Percentiles rank a stretch among this genome's conserved stretches.
phyloP scores from a whole-genome alignment of 2,329 filamentous ascomycete genomes.

The Botryotinia convoluta region DNA sequence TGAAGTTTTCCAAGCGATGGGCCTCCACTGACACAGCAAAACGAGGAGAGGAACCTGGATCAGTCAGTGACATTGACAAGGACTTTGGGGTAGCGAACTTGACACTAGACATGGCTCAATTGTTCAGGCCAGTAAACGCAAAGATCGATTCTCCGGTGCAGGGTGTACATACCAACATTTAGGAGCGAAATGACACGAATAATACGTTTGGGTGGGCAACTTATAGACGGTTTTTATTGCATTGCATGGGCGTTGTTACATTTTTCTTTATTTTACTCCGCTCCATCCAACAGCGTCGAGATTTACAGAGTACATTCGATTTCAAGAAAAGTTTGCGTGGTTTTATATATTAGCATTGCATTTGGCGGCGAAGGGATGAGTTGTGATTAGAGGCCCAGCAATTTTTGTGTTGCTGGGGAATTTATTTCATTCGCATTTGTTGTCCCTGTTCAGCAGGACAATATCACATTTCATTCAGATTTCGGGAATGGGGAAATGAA shows the following conservation, averaged over 20 bases:
- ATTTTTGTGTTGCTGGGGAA: not conserved
- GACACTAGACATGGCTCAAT: conserved; percentile 67
- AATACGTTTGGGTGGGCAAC: conserved; percentile 24
- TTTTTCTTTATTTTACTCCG: conserved; percentile 15
- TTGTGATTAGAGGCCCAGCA: conserved; percentile 1
- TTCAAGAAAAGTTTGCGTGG: conserved; percentile 20
- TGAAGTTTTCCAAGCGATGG: conserved; percentile 60
- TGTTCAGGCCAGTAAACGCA: conserved; percentile 61
- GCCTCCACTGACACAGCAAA: conserved; percentile 62
- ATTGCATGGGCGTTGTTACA: conserved; percentile 21
- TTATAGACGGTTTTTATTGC: conserved; percentile 20
- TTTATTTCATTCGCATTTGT: conserved; percentile 9
- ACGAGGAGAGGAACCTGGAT: conserved; percentile 65
- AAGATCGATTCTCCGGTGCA: conserved; percentile 41
- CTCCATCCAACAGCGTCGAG: conserved; percentile 15
- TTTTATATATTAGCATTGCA: conserved; percentile 20
- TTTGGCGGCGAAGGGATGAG: conserved; percentile 13
- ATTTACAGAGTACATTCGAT: not conserved
- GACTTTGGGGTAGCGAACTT: conserved; percentile 62
- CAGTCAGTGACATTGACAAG: conserved; percentile 65
- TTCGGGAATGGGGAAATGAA: conserved; percentile 3
- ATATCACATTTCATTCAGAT: conserved; percentile 1
- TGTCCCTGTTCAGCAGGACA: not conserved
- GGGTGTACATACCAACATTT: conserved; percentile 36
- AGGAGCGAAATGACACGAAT: conserved; percentile 25